Evolutionary conservation across 495 filamentous ascomycete species (phyloP).

Genomic region (Penicillium turbatum): DNA sequence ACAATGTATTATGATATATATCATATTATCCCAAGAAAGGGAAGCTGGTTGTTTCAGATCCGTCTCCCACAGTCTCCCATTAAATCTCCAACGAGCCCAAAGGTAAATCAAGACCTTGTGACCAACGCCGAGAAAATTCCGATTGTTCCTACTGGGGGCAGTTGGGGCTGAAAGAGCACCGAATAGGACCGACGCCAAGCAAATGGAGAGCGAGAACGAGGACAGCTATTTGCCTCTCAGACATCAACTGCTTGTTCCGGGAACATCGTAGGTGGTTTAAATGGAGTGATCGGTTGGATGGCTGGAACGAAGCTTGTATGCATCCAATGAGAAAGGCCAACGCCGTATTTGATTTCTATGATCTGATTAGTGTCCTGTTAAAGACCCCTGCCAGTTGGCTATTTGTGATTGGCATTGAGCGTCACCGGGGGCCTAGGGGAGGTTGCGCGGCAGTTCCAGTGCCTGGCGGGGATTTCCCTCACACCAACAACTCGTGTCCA

Average conservation of each 20-base stretch:
- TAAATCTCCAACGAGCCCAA: background rate
- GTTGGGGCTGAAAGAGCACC: background rate
- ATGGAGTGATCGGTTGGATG: background rate
- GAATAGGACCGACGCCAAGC: background rate
- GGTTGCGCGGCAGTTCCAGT: background rate
- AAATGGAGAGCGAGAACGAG: background rate
- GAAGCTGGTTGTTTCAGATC: background rate
- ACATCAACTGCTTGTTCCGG: background rate
- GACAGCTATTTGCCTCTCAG: too few relatives aligned
- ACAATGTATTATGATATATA: background rate
- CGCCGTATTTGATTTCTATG: background rate
- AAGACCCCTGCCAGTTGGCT: background rate
- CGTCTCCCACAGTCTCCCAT: background rate
- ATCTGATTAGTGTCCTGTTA: slow-evolving; percentile 1
- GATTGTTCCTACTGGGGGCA: background rate
- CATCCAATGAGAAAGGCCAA: background rate
- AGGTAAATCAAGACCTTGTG: background rate
- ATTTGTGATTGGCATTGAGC: background rate
- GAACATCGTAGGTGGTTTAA: background rate
- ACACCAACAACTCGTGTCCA: background rate
- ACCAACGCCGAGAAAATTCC: background rate
- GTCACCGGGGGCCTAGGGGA: background rate
- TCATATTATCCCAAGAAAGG: background rate
- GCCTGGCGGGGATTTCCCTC: background rate
- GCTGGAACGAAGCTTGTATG: background rate